phyloP scores from a whole-genome alignment of 768 basidiomycete genomes.

The Boletellus emodensis region DNA sequence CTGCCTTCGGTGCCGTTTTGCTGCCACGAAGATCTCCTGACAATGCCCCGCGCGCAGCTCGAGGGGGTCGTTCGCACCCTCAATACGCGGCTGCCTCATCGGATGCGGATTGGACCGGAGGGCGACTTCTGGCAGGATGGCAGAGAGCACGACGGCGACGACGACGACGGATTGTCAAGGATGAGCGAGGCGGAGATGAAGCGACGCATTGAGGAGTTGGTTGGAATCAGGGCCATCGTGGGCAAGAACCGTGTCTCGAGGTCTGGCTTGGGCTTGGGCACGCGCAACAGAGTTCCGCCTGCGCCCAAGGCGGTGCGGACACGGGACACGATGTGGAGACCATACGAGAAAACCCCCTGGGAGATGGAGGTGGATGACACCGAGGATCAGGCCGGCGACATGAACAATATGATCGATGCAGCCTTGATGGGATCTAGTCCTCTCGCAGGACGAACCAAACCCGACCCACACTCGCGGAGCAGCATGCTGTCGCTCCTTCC shows the following conservation, averaged over 20 bases:
- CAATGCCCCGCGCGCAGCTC: constrained; percentile 56
- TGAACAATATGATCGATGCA: constrained; percentile 15
- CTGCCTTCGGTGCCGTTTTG: constrained; percentile 60
- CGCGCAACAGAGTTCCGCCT: constrained; percentile 27
- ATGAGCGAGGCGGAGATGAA: constrained; percentile 46
- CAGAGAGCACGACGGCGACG: neutral
- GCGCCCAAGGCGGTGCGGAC: constrained; percentile 29
- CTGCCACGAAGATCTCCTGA: constrained; percentile 68
- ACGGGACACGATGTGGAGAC: constrained; percentile 15
- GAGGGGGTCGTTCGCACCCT: constrained; percentile 48
- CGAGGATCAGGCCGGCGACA: constrained; percentile 6
- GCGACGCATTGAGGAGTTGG: constrained; percentile 53
- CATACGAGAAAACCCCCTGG: constrained; percentile 19
- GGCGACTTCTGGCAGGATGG: constrained; percentile 23
- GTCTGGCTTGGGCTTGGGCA: constrained; percentile 22
- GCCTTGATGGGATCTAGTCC: constrained; percentile 23
- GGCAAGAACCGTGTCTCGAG: constrained; percentile 27
- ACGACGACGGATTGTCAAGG: constrained; percentile 14
- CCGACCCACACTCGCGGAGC: constrained; percentile 4
- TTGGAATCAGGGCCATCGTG: constrained; percentile 45
- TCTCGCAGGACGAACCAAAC: constrained; percentile 20
- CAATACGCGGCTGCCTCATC: constrained; percentile 53
- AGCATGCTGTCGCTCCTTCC: constrained; percentile 12
- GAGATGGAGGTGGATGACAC: constrained; percentile 22
- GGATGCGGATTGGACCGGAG: constrained; percentile 45